Evolutionary conservation across 345 rosid species (phyloP).

Genomic region (Balakata baccata): DNA sequence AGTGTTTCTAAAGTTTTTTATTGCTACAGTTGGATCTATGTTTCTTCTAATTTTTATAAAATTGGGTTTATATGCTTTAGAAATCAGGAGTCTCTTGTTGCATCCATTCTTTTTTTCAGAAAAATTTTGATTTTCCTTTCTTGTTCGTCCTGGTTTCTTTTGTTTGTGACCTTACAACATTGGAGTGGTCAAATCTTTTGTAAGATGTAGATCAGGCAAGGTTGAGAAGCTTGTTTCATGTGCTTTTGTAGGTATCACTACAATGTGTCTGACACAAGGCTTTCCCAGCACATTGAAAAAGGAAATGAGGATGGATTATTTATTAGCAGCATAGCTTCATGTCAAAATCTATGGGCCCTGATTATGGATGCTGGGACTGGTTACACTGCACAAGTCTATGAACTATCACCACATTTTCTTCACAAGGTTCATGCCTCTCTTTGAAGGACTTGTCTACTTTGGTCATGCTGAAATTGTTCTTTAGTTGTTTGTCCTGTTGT

Average conservation of each 20-base stretch:
- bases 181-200: too few relatives aligned
- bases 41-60: too few relatives aligned
- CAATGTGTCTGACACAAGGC: constrained; percentile 79
- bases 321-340: constrained; percentile 89
- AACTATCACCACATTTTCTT: constrained; percentile 71
- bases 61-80: too few relatives aligned
- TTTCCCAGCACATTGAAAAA: constrained; percentile 77
- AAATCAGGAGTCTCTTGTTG: too few relatives aligned
- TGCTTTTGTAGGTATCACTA: constrained; percentile 71
- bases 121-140: not conserved
- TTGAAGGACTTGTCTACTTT: not conserved
- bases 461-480: not conserved
- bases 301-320: constrained; percentile 90
- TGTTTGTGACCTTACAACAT: not conserved
- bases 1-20: too few relatives aligned
- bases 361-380: constrained; percentile 98
- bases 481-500: not conserved
- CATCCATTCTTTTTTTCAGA: too few relatives aligned
- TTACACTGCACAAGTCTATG: constrained; percentile 80
- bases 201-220: too few relatives aligned
- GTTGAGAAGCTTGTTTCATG: too few relatives aligned
- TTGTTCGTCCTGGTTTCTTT: too few relatives aligned
- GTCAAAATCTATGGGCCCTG: constrained; percentile 91
- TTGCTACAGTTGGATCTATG: too few relatives aligned
- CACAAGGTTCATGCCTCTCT: constrained; percentile 58